Conservation (phyloP, 106 monocot species). For the Phalaenopsis aphrodite region DNA sequence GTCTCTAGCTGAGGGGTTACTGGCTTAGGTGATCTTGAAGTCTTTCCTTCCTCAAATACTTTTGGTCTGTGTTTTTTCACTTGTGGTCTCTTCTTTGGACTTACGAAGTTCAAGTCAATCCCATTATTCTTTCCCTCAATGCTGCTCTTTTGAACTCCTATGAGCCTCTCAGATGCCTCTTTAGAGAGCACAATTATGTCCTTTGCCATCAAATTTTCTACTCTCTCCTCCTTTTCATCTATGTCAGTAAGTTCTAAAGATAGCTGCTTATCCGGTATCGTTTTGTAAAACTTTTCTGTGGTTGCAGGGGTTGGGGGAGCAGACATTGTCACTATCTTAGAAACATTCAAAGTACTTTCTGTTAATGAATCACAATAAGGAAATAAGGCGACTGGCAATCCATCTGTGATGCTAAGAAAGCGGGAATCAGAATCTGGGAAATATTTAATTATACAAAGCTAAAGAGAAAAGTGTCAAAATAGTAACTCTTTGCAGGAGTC, state of each 20-base stretch:
- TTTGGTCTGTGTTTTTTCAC: conserved; percentile 74
- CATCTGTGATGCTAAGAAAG: neutral
- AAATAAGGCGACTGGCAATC: neutral
- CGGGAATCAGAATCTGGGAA: neutral
- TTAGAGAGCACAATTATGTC: neutral
- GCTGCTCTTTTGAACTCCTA: neutral
- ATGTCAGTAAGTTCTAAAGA: neutral
- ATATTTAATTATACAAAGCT: neutral
- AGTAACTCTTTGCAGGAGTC: too few relatives aligned
- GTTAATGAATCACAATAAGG: neutral
- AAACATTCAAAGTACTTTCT: neutral
- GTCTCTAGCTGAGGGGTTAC: conserved; percentile 19
- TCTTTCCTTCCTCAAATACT: conserved; percentile 65
- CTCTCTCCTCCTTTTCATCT: neutral
- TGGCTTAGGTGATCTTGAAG: conserved; percentile 32
- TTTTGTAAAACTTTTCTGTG: neutral
- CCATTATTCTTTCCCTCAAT: conserved; percentile 15
- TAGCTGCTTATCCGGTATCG: neutral
- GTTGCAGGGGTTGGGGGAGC: conserved; percentile 4
- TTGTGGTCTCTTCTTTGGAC: conserved; percentile 37
- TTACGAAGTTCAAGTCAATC: conserved; percentile 38
- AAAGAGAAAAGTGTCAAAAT: neutral
- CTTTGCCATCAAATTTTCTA: neutral
- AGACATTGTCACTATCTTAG: neutral
- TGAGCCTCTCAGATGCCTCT: neutral